These are phyloP conservation scores for Naganishia albida DNA, from an alignment of 1,284 basidiomycete species.

Conservation along the genomic window DNA sequence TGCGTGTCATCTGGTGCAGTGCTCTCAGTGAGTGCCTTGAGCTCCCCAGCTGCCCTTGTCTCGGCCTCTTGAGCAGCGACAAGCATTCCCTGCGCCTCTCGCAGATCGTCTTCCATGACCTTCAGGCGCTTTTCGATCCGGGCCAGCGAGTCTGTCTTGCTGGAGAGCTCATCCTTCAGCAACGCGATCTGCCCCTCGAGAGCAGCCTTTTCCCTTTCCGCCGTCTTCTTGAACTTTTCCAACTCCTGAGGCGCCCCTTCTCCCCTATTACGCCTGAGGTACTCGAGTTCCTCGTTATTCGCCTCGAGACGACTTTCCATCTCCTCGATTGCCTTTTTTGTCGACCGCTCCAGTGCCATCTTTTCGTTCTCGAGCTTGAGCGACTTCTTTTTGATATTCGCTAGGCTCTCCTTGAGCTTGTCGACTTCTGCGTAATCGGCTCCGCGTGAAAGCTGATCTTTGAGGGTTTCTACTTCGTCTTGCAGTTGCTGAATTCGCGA, in stretches of 20 bases:
- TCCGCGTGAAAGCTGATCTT: conserved; percentile 29
- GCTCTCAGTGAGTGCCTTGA: not conserved
- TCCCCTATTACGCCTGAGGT: conserved; percentile 22
- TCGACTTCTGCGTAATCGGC: conserved; percentile 38
- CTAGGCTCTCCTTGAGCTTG: conserved; percentile 30
- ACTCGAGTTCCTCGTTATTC: conserved; percentile 47
- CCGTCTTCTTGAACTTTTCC: conserved; percentile 23
- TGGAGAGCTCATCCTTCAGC: conserved; percentile 13
- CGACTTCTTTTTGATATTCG: conserved; percentile 38
- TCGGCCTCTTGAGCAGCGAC: conserved; percentile 11
- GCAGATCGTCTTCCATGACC: conserved; percentile 26
- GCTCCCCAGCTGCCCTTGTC: not conserved
- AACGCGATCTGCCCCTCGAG: conserved; percentile 22
- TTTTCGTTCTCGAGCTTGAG: conserved; percentile 52
- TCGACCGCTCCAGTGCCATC: conserved; percentile 45
- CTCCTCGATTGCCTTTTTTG: conserved; percentile 42
- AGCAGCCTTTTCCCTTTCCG: conserved; percentile 17
- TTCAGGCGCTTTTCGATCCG: conserved; percentile 15
- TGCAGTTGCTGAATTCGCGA: conserved; percentile 25
- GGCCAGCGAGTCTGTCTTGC: conserved; percentile 15
- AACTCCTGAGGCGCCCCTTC: conserved; percentile 18
- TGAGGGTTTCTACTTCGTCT: conserved; percentile 30
- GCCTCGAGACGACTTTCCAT: conserved; percentile 47
- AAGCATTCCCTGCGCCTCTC: not conserved
- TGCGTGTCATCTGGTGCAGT: not conserved